A percentile compares a stretch with the other conserved stretches of the same genome.
Conservation (phyloP, 208 protist genomes). For the Trypanosoma scelopori region DNA sequence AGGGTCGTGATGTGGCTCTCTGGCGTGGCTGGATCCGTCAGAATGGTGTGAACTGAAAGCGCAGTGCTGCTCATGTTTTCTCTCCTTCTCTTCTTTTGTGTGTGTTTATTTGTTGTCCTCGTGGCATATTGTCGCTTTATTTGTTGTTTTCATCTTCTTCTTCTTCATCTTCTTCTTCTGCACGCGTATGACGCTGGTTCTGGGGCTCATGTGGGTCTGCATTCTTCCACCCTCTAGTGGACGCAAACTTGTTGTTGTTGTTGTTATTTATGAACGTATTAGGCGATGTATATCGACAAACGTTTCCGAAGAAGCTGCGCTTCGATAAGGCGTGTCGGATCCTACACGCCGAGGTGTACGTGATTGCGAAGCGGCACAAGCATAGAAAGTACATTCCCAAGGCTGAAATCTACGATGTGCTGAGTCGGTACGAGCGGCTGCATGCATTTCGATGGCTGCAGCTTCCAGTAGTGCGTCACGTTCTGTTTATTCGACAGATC, state of each 20-base stretch:
- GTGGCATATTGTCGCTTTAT: not conserved
- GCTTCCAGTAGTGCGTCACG: constrained; percentile 76
- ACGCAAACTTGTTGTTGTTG: constrained; percentile 2
- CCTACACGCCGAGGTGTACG: constrained; percentile 75
- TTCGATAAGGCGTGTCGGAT: constrained; percentile 82
- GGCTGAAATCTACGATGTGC: constrained; percentile 50
- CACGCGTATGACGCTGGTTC: too few species aligned
- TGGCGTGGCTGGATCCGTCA: not conserved
- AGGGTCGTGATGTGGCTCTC: not conserved
- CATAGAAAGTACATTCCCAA: constrained; percentile 81
- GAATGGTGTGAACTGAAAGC: not conserved
- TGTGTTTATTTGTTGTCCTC: too few species aligned
- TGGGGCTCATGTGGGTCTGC: too few species aligned
- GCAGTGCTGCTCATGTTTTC: not conserved
- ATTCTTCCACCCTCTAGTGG: too few species aligned
- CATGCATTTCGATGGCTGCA: constrained; percentile 68
- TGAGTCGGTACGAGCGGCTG: constrained; percentile 55
- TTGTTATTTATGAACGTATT: constrained; percentile 50
- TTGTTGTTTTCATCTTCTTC: too few species aligned
- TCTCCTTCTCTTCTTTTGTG: not conserved
- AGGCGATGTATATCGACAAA: constrained; percentile 60
- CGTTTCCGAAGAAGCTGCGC: constrained; percentile 78
- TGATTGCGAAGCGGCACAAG: constrained; percentile 55
- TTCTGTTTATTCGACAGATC: constrained; percentile 67
- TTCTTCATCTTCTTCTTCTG: too few species aligned